These are phyloP conservation scores for Didymella pinodella DNA, from an alignment of 2,329 filamentous ascomycete genomes.

Conservation along the genomic window DNA sequence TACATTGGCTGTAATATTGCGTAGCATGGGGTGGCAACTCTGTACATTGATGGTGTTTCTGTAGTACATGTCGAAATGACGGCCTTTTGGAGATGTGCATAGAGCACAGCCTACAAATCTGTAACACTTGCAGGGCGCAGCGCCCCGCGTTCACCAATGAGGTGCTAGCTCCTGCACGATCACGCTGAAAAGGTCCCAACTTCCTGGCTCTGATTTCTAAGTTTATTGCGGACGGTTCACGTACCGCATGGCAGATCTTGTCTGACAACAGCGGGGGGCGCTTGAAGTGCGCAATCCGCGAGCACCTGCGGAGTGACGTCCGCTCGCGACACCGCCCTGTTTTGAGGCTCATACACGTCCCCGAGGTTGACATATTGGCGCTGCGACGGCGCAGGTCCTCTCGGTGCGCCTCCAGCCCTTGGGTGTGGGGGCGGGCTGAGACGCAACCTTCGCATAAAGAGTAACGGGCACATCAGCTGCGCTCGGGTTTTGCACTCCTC, in stretches of 20 bases:
- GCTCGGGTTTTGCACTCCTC: not conserved
- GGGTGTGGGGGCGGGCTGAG: conserved; percentile 15
- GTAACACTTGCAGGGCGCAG: conserved; percentile 11
- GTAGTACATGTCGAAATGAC: not conserved
- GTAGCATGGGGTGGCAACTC: not conserved
- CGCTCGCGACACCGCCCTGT: conserved; percentile 14
- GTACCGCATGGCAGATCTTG: conserved; percentile 14
- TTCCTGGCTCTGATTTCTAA: conserved; percentile 9
- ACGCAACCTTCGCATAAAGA: conserved; percentile 12
- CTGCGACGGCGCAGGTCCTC: not conserved
- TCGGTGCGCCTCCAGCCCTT: conserved; percentile 4
- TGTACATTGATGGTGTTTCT: conserved; percentile 1
- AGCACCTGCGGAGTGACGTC: conserved; percentile 2
- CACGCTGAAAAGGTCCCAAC: not conserved
- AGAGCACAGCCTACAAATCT: conserved; percentile 14
- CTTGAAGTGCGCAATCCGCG: not conserved
- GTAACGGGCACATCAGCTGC: conserved; percentile 2
- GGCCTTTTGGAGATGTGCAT: conserved; percentile 2
- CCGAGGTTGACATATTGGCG: conserved; percentile 13
- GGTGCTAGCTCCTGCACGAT: conserved; percentile 1
- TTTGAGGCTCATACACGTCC: conserved; percentile 15
- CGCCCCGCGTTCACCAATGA: conserved; percentile 14
- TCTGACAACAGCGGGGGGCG: not conserved
- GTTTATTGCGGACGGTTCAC: conserved; percentile 6
- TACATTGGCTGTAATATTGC: conserved; percentile 8